A percentile compares a stretch with the other conserved stretches of the same genome.
Conservation (phyloP, 768 basidiomycete genomes). For the Chiua virens region DNA sequence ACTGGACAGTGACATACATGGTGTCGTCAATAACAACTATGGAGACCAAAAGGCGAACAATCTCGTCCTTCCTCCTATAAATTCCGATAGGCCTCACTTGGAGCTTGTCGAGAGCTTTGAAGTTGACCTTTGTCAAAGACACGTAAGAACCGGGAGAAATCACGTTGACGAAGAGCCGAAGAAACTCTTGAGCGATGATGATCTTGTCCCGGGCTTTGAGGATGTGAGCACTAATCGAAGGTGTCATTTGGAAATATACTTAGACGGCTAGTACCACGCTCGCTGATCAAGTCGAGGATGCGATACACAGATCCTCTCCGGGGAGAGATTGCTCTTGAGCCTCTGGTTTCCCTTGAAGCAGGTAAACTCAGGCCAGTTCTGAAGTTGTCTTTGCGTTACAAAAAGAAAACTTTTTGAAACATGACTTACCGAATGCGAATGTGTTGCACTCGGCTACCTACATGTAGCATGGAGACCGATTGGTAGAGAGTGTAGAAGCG, state of each 20-base stretch:
- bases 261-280: slow-evolving; percentile 49
- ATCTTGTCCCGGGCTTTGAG: slow-evolving; percentile 59
- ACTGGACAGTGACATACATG: slow-evolving; percentile 35
- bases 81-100: slow-evolving; percentile 51
- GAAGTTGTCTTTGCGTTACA: no score
- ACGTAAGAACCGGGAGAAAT: slow-evolving; percentile 51
- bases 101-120: slow-evolving; percentile 48
- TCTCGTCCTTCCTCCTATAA: slow-evolving; percentile 54
- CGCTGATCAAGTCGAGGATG: slow-evolving; percentile 53
- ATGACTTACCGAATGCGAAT: no score
- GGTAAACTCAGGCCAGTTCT: no score
- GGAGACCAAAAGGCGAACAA: slow-evolving; percentile 46
- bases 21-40: slow-evolving; percentile 37
- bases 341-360: no score
- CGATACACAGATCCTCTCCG: slow-evolving; percentile 38
- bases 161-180: slow-evolving; percentile 47
- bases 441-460: no score
- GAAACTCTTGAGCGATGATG: slow-evolving; percentile 54
- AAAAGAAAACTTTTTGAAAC: no score
- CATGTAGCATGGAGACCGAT: no score
- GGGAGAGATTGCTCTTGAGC: slow-evolving; percentile 9
- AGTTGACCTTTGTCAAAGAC: slow-evolving; percentile 58
- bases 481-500: no score
- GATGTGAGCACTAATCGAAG: not conserved
- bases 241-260: slow-evolving; percentile 34